Evolutionary conservation across 306 rosid genomes (phyloP), one percentile per base, ranked within the genome.

Genomic region (Lithocarpus polystachyus): DNA sequence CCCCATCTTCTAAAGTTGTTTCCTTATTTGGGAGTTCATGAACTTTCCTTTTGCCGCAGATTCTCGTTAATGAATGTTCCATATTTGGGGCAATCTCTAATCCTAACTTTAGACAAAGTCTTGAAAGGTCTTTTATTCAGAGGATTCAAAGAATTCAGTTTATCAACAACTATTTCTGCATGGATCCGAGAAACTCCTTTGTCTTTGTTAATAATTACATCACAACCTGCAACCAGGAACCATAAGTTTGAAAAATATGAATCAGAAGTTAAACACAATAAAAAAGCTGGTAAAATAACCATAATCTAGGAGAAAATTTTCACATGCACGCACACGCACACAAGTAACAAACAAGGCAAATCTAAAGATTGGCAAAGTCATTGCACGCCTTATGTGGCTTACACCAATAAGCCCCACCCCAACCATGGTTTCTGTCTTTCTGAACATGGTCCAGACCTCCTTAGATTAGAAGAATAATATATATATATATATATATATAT

Each of bases 111-210:
- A 26, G 86, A 10, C 15, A 87, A 79, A 61, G 71, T 40, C 8
- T 51, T 53, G 77, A 87, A 76, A 73, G 72, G 68, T 73, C 77
- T 68, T 56, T 81, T 85, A 24, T 74, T 77, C 45, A 22, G 68
- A 76, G 90, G 82, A 68, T 80, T 76, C 68, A 77, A 75, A 22
- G 65, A 73, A 53, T 80, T 74, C 98, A 88, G 84, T 40, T 84
- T 79, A 76, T 90, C 92, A 72, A 94, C 89, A 67, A 85, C 61
- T 62, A 94, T 87, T 85, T 94, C 98, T 29, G 97, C 94, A 75
- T 94, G 98, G 76, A 94, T 85, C 81, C 97, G 92, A 57, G 98
- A 94, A 78, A 91, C 97, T 73, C 98, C 95, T 88, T 92, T 94
- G 85, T 92, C 97, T 79, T 88, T 92, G 18, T 89, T 83, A 83